Evolutionary conservation across 345 rosid genomes (phyloP), one percentile per base, ranked within the genome.

Genomic region (Rhizophora apiculata): DNA sequence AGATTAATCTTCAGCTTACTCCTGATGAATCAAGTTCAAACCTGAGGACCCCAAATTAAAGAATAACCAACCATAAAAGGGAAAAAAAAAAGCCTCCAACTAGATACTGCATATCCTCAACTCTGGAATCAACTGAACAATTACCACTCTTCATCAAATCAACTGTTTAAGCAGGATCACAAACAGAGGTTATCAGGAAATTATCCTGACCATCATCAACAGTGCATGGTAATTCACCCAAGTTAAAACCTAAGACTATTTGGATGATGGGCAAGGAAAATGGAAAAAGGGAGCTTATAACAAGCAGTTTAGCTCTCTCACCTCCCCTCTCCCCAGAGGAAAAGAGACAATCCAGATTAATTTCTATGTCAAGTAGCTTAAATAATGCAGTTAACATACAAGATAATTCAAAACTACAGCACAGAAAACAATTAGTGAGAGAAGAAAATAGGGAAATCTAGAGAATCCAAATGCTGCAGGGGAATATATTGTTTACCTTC

Each of bases 401-500:
- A 43, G 24, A 65, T 48, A 1, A 49, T 21, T 51, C 30, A 22
- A 48, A 13, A 30, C 30, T 32, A 49, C 65, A 65, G 20, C 55
- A 55, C 43, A 54, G 27, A 49, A 70, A 46, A 27, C 68, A 71
- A 24, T 26, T 32, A 37, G 6, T 18, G 18, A 63, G 49, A 69
- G 22, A 39, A n/a, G 21, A 10, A 5, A 10, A 65, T n/a, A 65
- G 26, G 16, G 24, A 49, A 72, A 51, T 4, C 13, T 24, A 19
- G 53, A 32, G 20, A 56, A 51, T 65, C 10, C 8, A 72, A 72
- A 65, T 27, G 16, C 36, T 19, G 34, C 16, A 22, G 58, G 36
- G 53, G 51, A 65, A 13, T 59, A 73, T 61, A 37, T 5, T 58
- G 58, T 66, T 75, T 87, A 92, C 99, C 93, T 81, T 81, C 84